These are phyloP conservation scores for Ceratocystis papillata DNA, from an alignment of 2,329 filamentous ascomycete genomes.

Conservation along the genomic window DNA sequence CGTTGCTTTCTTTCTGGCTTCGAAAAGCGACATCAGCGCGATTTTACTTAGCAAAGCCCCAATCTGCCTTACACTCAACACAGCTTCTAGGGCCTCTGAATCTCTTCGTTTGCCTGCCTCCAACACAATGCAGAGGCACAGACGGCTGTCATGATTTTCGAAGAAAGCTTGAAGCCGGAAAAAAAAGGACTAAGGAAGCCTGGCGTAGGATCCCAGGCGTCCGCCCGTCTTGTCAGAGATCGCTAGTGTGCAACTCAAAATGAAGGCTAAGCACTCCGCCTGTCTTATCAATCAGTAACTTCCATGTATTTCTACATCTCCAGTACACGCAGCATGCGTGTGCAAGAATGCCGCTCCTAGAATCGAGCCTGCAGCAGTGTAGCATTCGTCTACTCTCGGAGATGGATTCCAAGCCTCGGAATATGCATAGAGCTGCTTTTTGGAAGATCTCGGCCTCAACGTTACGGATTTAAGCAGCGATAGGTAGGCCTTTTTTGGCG, in stretches of 20 bases:
- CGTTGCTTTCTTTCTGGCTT: too few relatives aligned
- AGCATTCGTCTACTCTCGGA: neutral
- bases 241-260: conserved; percentile 11
- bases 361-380: neutral
- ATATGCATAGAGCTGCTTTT: neutral
- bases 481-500: neutral
- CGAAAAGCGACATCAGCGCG: too few relatives aligned
- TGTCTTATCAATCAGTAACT: conserved; percentile 12
- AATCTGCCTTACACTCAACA: too few relatives aligned
- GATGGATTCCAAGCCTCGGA: neutral
- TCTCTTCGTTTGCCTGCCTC: neutral
- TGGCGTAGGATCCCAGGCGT: neutral
- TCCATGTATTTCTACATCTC: neutral
- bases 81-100: too few relatives aligned
- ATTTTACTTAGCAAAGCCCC: too few relatives aligned
- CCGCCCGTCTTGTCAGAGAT: conserved; percentile 6
- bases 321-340: too few relatives aligned
- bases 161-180: neutral
- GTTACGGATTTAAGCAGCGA: neutral
- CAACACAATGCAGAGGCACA: neutral
- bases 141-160: neutral
- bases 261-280: neutral
- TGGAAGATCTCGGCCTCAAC: neutral
- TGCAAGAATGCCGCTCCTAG: neutral
- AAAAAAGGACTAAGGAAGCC: conserved; percentile 6